Percentiles rank a stretch among this genome's conserved stretches.
Conservation (phyloP, 2,329 filamentous ascomycete genomes). For the Verticillium zaregamsianum region DNA sequence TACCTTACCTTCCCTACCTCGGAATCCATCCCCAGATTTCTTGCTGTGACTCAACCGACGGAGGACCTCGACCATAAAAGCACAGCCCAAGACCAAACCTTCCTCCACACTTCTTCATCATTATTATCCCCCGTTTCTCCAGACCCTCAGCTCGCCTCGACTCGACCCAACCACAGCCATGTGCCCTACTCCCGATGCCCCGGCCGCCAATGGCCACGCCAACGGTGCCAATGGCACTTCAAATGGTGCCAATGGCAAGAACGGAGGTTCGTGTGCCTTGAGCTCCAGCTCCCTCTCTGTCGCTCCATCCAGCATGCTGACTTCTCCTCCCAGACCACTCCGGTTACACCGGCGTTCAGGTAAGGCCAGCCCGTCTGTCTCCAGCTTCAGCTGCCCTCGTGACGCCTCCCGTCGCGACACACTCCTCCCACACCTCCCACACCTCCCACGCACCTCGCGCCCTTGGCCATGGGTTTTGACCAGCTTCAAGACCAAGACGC, state of each 20-base stretch:
- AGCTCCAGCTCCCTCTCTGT: neutral
- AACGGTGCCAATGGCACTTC: constrained; percentile 12
- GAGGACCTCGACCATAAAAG: constrained; percentile 6
- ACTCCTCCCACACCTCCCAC: too few species aligned
- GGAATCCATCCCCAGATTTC: neutral
- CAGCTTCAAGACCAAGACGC: neutral
- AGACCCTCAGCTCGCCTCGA: neutral
- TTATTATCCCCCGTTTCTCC: neutral
- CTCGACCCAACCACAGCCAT: constrained; percentile 6
- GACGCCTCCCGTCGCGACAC: neutral
- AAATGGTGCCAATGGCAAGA: constrained; percentile 8
- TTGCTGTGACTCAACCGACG: constrained; percentile 10
- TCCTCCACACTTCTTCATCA: neutral
- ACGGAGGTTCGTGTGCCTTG: constrained; percentile 5
- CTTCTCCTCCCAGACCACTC: constrained; percentile 6
- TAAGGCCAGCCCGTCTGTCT: constrained; percentile 3
- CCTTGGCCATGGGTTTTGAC: neutral
- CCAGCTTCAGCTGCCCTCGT: neutral
- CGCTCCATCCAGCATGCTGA: neutral
- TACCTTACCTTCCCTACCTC: neutral
- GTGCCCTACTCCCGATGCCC: constrained; percentile 13
- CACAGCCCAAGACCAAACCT: neutral
- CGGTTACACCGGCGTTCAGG: constrained; percentile 11
- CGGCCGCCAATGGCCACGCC: constrained; percentile 11
- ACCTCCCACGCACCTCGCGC: neutral